These are phyloP conservation scores for Pseudozyma tsukubaensis DNA, from an alignment of 1,284 basidiomycete species.

Conservation along the genomic window DNA sequence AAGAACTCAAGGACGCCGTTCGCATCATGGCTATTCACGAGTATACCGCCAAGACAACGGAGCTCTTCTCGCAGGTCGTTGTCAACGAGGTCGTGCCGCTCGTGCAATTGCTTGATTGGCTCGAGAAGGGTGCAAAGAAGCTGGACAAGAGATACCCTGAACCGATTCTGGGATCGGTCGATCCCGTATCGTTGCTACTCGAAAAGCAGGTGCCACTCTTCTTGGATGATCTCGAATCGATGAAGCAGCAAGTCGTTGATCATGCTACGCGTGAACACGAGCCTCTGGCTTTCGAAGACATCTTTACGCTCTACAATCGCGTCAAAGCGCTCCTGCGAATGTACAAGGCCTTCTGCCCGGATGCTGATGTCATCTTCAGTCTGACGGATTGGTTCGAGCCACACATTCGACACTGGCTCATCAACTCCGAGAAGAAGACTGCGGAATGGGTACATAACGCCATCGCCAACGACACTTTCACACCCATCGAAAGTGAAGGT, in stretches of 20 bases:
- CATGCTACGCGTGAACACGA: slow-evolving; percentile 56
- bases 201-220: slow-evolving; percentile 81
- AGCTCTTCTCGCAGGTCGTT: slow-evolving; percentile 74
- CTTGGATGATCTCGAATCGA: slow-evolving; percentile 76
- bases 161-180: slow-evolving; percentile 74
- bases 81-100: slow-evolving; percentile 80
- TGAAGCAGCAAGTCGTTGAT: slow-evolving; percentile 60
- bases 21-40: slow-evolving; percentile 77
- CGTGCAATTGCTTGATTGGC: slow-evolving; percentile 84
- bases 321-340: slow-evolving; percentile 80
- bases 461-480: slow-evolving; percentile 65
- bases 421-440: slow-evolving; percentile 90
- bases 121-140: slow-evolving; percentile 85
- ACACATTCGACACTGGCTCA: slow-evolving; percentile 88
- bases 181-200: slow-evolving; percentile 77
- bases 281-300: slow-evolving; percentile 72
- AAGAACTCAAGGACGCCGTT: slow-evolving; percentile 72
- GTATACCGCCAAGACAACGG: slow-evolving; percentile 75
- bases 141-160: slow-evolving; percentile 86
- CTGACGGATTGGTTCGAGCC: slow-evolving; percentile 79
- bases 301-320: slow-evolving; percentile 85
- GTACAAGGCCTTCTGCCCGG: slow-evolving; percentile 83
- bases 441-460: slow-evolving; percentile 81
- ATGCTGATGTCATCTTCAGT: slow-evolving; percentile 45
- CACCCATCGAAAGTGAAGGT: slow-evolving; percentile 76